These are phyloP conservation scores for Salvia miltiorrhiza DNA, from an alignment of 257 asterid genomes.

Conservation along the genomic window DNA sequence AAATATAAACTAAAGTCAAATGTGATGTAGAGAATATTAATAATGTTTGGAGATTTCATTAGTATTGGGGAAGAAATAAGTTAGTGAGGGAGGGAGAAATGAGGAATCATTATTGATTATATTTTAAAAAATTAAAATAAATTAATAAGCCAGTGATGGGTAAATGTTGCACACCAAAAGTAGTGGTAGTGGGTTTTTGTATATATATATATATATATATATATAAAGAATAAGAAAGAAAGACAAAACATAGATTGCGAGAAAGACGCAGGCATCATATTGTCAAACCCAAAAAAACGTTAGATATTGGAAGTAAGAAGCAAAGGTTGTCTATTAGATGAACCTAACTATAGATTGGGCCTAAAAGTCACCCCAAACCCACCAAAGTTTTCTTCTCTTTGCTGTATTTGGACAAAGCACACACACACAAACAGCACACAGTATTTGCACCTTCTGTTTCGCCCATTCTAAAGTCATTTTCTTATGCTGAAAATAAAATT, in stretches of 20 bases:
- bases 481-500: neutral
- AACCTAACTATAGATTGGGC: slow-evolving; percentile 30
- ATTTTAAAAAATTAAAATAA: too few species aligned
- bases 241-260: neutral
- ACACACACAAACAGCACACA: neutral
- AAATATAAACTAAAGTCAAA: too few species aligned
- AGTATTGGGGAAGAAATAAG: too few species aligned
- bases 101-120: too few species aligned
- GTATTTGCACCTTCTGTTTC: neutral
- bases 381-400: neutral
- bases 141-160: too few species aligned
- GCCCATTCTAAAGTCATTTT: neutral
- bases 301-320: neutral
- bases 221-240: neutral
- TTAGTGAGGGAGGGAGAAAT: too few species aligned
- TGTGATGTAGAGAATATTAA: too few species aligned
- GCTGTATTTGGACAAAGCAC: neutral
- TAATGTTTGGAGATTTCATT: too few species aligned
- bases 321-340: slow-evolving; percentile 25
- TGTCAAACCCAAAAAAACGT: neutral
- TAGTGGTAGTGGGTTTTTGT: too few species aligned
- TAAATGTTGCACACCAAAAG: too few species aligned
- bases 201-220: too few species aligned
- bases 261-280: neutral
- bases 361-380: slow-evolving; percentile 29